Conservation (phyloP, 192 early-diverging fungal genomes). For the Dissophora ornata region DNA sequence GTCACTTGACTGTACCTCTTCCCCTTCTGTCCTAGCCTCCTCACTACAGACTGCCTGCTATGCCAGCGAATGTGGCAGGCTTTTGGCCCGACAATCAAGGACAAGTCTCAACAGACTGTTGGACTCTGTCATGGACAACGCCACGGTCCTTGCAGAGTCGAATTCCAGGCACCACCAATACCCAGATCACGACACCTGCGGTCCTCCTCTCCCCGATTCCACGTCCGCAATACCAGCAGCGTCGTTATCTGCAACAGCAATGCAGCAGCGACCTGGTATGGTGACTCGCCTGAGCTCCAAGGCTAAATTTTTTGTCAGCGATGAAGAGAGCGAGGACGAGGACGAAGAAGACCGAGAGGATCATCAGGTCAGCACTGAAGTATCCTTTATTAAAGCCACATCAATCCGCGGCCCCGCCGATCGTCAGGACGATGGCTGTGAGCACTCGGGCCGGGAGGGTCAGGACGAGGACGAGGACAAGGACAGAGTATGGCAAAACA, state of each 20-base stretch:
- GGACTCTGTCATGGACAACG: slow-evolving; percentile 20
- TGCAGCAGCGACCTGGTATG: too few relatives aligned
- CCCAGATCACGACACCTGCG: too few relatives aligned
- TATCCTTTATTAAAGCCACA: too few relatives aligned
- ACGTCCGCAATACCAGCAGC: too few relatives aligned
- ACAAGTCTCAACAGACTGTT: slow-evolving; percentile 13
- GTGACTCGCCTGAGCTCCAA: background rate
- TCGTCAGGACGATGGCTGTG: background rate
- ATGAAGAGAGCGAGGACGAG: slow-evolving; percentile 6
- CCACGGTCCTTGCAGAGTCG: slow-evolving; percentile 12
- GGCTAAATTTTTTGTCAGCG: slow-evolving; percentile 13
- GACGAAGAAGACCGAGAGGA: background rate
- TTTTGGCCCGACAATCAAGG: slow-evolving; percentile 5
- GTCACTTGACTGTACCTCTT: slow-evolving; percentile 1
- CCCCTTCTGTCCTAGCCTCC: slow-evolving; percentile 4
- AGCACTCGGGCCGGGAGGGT: background rate
- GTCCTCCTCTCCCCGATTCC: too few relatives aligned
- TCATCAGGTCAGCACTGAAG: background rate
- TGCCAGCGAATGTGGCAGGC: slow-evolving; percentile 7
- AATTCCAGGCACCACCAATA: background rate
- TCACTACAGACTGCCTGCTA: slow-evolving; percentile 9
- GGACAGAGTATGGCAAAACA: too few relatives aligned
- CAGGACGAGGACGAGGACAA: background rate
- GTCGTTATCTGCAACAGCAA: too few relatives aligned
- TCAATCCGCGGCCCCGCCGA: too few relatives aligned